Base-by-base conservation (phyloP, 305 asterid genomes). In the Withania somnifera region DNA sequence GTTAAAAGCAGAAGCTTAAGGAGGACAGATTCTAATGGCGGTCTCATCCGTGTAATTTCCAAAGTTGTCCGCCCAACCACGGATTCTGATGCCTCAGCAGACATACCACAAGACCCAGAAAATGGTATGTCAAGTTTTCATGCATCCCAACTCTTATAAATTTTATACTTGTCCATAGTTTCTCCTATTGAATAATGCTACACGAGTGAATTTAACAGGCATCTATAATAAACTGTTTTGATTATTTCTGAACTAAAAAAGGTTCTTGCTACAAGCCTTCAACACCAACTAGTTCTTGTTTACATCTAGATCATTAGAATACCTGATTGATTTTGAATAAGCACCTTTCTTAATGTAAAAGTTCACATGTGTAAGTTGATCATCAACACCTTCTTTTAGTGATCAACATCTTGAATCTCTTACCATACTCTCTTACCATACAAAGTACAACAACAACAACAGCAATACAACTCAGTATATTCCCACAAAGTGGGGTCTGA, bases 31-130 rank as follows among this genome's bases (percentile, higher is more conserved):
- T 93, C 98, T 13, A 84, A 91, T 24, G 95, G 98, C 84, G 89
- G 88, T 86, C 89, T 95, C 89, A 86, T 94, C 80, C 97, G 99
- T 64, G 97, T 95, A 80, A 91, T 93, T 88, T 90, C 99, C 50
- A 79, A 84, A 81, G 87, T 83, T 82, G 90, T 87, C 81, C 85
- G 88, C 80, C 73, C 91, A 60, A 81, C 85, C 56, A 40, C 88
- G 28, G 89, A 54, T 78, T 91, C 89, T 77, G 88, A 86, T 84
- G 86, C 88, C 84, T 84, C 92, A 45, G 82, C 84, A 53, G 91
- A 89, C 50, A 86, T 88, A 79, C 58, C 90, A 61, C 87, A 89
- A 63, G 94, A 85, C 47, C 82, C 84, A 36, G 91, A 90, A 85
- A 83, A 86, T 80, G 94, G 98, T 93, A 88, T 66, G 34, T 26